These are phyloP conservation scores for Cenococcum geophilum DNA, from an alignment of 495 filamentous ascomycete species.

Conservation along the genomic window DNA sequence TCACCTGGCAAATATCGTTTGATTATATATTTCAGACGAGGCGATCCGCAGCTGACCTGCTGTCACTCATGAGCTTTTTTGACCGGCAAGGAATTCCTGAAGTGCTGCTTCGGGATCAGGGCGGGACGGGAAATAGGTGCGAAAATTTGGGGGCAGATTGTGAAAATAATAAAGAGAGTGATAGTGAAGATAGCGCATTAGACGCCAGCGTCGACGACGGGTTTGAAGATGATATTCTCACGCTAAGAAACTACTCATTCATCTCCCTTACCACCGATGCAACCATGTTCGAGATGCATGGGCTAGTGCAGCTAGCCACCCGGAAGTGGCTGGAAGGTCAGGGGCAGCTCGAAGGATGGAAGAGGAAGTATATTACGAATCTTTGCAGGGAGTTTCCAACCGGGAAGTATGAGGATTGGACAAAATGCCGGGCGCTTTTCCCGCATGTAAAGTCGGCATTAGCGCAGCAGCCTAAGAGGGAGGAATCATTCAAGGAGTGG, in stretches of 20 bases:
- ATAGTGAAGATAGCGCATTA: too few species aligned
- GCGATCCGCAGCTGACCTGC: constrained; percentile 24
- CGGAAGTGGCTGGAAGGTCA: background rate
- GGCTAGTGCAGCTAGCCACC: background rate
- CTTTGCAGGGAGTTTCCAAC: background rate
- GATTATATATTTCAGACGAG: constrained; percentile 37
- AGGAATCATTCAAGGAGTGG: background rate
- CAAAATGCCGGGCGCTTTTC: background rate
- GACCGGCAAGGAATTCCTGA: constrained; percentile 30
- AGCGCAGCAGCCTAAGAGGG: background rate
- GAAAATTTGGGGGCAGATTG: background rate
- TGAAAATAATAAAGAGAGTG: background rate
- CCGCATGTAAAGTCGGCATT: background rate
- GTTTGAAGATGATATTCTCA: background rate
- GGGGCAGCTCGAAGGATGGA: background rate
- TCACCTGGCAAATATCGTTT: constrained; percentile 32
- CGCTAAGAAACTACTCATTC: background rate
- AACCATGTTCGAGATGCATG: background rate
- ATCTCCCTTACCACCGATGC: background rate
- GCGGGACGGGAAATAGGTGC: background rate
- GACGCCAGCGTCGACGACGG: background rate
- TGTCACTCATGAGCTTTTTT: constrained; percentile 33
- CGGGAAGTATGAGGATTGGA: background rate
- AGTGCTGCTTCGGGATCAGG: constrained; percentile 10
- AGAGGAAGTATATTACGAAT: background rate